Base-by-base conservation (phyloP, 257 asterid species). In the Ballota nigra region DNA sequence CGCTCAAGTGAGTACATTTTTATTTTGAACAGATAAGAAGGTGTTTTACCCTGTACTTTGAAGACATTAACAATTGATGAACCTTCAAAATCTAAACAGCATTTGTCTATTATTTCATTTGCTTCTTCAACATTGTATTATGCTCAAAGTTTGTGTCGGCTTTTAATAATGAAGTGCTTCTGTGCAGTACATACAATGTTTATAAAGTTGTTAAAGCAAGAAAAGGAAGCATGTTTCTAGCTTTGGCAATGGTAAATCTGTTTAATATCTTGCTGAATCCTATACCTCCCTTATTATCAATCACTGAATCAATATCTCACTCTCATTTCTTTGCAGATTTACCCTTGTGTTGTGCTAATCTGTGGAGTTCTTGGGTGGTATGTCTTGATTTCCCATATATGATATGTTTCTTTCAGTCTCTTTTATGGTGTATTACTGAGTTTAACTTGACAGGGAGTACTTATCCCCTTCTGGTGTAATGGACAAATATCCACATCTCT, bases 221-320 rank as follows among this genome's bases (percentile, higher is more conserved):
- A 81, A 92, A 88, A 69, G 97, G 95, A 82, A 90, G 83, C 81
- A 88, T 92, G 98, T 72, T 78, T 1, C 83, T 81, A 61, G 98
- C 98, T 49, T 78, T 92, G 85, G 96, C 98, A 63, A 90, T 92
- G 98, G 98, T 92, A 82, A 64, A 49, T 47, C 45, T 28, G 18
- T 58, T 81, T 53, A 60, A 43, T 43, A 36, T 45, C 55, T 47
- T 22, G 28, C 40, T 47, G 6, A 45, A 58, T 49, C 41, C 70
- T 6, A 18, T 70, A 60, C 1, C 8, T 69, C 43, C 33, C 67
- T 56, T 45, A 15, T 56, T 66, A 66, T 62, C 38, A 9, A 15
- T 36, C 18, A 52, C 12, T 73, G 60, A 70, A 70, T 34, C 45
- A 70, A 33, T 47, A 36, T 13, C 55, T 69, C 57, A 1, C 47